These are phyloP conservation scores for Paecilomyces niveus DNA, from an alignment of 2,329 filamentous ascomycete genomes.

Conservation along the genomic window DNA sequence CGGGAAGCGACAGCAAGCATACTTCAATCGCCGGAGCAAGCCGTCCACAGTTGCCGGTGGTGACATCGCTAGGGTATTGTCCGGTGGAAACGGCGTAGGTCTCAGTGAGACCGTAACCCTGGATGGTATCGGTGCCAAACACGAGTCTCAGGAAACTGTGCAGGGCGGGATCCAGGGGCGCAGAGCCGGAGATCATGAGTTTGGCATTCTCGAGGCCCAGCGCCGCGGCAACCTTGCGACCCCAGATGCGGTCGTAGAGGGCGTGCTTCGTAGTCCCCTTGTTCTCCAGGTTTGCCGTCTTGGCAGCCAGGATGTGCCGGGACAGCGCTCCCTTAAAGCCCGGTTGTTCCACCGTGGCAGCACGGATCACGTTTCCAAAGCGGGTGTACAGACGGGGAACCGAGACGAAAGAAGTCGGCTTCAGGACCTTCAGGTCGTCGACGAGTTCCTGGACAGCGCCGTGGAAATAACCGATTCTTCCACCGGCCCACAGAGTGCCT, in stretches of 20 bases:
- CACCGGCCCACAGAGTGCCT: constrained; percentile 62
- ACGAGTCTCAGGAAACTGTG: constrained; percentile 83
- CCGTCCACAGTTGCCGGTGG: constrained; percentile 73
- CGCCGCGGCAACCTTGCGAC: constrained; percentile 74
- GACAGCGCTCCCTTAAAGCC: constrained; percentile 78
- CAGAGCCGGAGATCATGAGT: constrained; percentile 78
- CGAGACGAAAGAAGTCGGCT: constrained; percentile 75
- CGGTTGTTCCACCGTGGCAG: constrained; percentile 67
- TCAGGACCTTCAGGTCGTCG: constrained; percentile 83
- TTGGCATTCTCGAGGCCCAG: constrained; percentile 69
- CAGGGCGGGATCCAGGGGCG: constrained; percentile 79
- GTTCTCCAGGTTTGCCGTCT: constrained; percentile 70
- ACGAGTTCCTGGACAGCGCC: constrained; percentile 80
- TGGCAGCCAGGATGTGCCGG: constrained; percentile 69
- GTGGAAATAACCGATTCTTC: constrained; percentile 83
- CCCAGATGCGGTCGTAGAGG: constrained; percentile 66
- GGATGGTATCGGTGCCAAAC: constrained; percentile 69
- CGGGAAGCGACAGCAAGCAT: constrained; percentile 79
- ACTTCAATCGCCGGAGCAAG: constrained; percentile 62
- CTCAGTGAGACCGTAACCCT: constrained; percentile 93
- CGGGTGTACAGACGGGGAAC: constrained; percentile 90
- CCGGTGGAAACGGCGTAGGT: constrained; percentile 71
- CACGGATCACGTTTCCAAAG: constrained; percentile 75
- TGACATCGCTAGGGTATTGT: constrained; percentile 65
- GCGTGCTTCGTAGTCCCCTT: constrained; percentile 59